Evolutionary conservation across 352 stramenopile species (phyloP).

Genomic region (Peronospora tabacina): DNA sequence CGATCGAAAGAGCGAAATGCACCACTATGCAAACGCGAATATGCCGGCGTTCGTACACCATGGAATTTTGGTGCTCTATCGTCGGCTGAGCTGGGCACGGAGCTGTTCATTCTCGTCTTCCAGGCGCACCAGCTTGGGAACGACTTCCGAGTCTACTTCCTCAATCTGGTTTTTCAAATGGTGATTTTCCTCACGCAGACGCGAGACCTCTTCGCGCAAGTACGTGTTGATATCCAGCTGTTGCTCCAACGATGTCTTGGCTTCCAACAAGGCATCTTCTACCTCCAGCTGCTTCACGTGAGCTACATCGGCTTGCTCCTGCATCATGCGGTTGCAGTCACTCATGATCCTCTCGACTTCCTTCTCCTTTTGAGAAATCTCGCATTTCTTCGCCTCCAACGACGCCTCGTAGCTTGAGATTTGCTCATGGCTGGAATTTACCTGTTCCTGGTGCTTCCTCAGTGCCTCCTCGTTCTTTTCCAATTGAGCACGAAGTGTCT

Average conservation of each 20-base stretch:
- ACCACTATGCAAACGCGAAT: constrained; percentile 2
- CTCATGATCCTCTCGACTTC: constrained; percentile 78
- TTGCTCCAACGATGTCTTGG: constrained; percentile 81
- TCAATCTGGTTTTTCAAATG: constrained; percentile 84
- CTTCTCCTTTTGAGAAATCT: constrained; percentile 65
- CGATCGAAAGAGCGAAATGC: background rate
- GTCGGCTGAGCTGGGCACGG: constrained; percentile 28
- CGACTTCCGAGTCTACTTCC: constrained; percentile 80
- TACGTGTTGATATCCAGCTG: constrained; percentile 83
- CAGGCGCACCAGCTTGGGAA: constrained; percentile 66
- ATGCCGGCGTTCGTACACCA: background rate
- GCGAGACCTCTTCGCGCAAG: constrained; percentile 66
- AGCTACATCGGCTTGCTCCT: constrained; percentile 72
- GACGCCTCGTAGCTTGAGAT: constrained; percentile 61
- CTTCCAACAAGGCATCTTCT: constrained; percentile 72
- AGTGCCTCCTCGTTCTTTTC: constrained; percentile 63
- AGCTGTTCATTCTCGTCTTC: constrained; percentile 84
- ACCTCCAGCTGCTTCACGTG: constrained; percentile 79
- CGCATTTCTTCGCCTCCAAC: constrained; percentile 46
- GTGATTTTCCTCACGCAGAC: constrained; percentile 76
- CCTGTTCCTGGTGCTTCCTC: constrained; percentile 64
- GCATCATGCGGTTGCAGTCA: constrained; percentile 81
- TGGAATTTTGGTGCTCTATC: constrained; percentile 16
- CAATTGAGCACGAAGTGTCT: constrained; percentile 55
- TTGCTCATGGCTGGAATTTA: constrained; percentile 53